These are phyloP conservation scores for Heliamphora exappendiculata DNA, from an alignment of 148 eudicot species.

Conservation along the genomic window DNA sequence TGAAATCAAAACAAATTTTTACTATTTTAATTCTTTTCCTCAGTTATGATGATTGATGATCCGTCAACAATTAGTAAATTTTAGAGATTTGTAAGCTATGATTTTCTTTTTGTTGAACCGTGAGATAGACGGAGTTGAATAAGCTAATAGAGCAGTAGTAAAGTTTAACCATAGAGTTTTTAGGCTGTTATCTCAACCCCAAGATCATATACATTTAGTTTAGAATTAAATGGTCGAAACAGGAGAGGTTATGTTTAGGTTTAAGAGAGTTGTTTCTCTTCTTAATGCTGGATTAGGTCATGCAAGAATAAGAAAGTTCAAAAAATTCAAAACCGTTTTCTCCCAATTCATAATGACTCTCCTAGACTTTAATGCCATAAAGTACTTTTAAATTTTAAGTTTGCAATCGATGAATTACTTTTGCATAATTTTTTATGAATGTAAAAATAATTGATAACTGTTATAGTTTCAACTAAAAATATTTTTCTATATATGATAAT, in stretches of 20 bases:
- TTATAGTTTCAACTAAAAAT: neutral
- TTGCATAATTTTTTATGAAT: too few relatives aligned
- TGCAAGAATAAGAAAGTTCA: slow-evolving; percentile 63
- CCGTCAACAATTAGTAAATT: slow-evolving; percentile 7
- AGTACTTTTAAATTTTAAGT: too few relatives aligned
- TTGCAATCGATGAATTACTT: too few relatives aligned
- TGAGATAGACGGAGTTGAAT: slow-evolving; percentile 71
- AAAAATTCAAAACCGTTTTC: slow-evolving; percentile 35
- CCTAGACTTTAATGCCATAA: too few relatives aligned
- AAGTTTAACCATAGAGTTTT: slow-evolving; percentile 73
- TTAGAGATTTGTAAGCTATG: neutral
- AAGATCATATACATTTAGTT: slow-evolving; percentile 38
- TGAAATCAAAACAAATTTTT: too few relatives aligned
- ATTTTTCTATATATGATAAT: neutral
- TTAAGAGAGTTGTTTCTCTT: slow-evolving; percentile 68
- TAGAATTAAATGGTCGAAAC: slow-evolving; percentile 49
- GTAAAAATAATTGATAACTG: too few relatives aligned
- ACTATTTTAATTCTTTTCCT: slow-evolving; percentile 4
- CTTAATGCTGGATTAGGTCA: slow-evolving; percentile 60
- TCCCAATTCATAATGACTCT: neutral
- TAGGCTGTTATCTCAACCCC: slow-evolving; percentile 46
- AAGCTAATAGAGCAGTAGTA: slow-evolving; percentile 66
- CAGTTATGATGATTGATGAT: slow-evolving; percentile 10
- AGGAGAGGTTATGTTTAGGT: slow-evolving; percentile 50
- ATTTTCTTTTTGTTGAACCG: slow-evolving; percentile 12